A percentile compares a stretch with the other conserved stretches of the same genome.
phyloP scores from a whole-genome alignment of 2,329 filamentous ascomycete genomes.

The Lomentospora prolificans region DNA sequence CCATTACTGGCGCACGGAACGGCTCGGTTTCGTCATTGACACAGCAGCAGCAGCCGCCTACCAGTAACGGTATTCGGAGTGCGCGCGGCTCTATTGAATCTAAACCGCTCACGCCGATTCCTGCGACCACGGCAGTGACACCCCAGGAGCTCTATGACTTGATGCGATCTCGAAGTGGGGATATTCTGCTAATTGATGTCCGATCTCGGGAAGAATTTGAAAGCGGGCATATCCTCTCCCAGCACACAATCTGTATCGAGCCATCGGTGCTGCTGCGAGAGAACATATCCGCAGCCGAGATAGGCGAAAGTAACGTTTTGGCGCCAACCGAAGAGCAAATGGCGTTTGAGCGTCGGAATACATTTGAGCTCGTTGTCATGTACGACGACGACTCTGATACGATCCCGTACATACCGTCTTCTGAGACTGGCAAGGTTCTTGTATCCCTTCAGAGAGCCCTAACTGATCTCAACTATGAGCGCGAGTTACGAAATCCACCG shows the following conservation, averaged over 20 bases:
- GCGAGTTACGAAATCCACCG: conserved; percentile 61
- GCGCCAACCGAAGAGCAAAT: conserved; percentile 65
- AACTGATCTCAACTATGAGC: conserved; percentile 72
- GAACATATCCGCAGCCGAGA: conserved; percentile 51
- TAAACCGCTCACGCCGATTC: conserved; percentile 29
- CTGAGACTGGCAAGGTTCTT: conserved; percentile 9
- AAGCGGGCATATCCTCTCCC: conserved; percentile 77
- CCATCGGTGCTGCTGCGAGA: conserved; percentile 62
- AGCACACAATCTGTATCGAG: conserved; percentile 81
- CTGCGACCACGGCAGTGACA: conserved; percentile 49
- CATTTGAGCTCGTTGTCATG: conserved; percentile 81
- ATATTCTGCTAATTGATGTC: conserved; percentile 78
- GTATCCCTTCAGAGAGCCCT: conserved; percentile 65
- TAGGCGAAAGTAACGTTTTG: conserved; percentile 59
- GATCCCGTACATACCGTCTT: conserved; percentile 25
- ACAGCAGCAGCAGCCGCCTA: background rate
- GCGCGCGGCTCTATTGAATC: background rate
- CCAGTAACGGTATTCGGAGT: background rate
- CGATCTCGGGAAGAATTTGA: conserved; percentile 73
- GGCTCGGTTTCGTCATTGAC: background rate
- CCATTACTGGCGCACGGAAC: conserved; percentile 2
- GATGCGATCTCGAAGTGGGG: conserved; percentile 45
- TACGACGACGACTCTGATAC: conserved; percentile 64
- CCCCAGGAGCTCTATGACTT: conserved; percentile 63
- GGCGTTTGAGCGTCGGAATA: conserved; percentile 61